Evolutionary conservation across 805 yeast genomes (phyloP).

Genomic region (Wickerhamomyces xylosicus): DNA sequence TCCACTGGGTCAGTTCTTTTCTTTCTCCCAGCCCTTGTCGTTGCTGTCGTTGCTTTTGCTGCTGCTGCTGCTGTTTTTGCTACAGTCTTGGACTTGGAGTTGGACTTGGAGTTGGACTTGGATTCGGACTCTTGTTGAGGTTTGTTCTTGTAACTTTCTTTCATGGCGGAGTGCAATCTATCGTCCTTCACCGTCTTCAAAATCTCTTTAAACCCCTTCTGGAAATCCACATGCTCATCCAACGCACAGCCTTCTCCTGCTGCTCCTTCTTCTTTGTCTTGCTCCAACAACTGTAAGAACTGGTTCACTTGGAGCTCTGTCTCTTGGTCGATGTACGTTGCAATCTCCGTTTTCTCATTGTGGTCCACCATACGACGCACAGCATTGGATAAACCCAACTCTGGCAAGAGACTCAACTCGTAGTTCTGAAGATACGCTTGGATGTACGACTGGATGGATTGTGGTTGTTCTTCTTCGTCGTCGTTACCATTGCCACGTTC

Average conservation of each 20-base stretch:
- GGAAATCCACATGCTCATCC: background rate
- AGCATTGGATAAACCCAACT: slow-evolving; percentile 63
- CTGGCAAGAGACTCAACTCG: slow-evolving; percentile 61
- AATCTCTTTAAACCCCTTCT: background rate
- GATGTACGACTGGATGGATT: slow-evolving; percentile 51
- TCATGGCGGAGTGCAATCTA: background rate
- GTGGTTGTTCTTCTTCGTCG: slow-evolving; percentile 22
- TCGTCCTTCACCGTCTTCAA: background rate
- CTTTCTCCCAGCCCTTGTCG: no score
- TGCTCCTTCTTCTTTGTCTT: background rate
- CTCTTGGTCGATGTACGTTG: slow-evolving; percentile 49
- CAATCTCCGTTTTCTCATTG: slow-evolving; percentile 69
- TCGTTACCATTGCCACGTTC: slow-evolving; percentile 11
- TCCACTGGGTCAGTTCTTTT: background rate
- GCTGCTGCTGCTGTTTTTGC: no score
- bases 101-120: background rate
- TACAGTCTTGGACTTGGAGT: background rate
- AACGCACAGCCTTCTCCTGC: no score
- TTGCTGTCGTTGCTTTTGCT: no score
- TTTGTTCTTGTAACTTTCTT: background rate
- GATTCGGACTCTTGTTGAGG: no score
- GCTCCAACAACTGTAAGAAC: slow-evolving; percentile 7
- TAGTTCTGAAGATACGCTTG: slow-evolving; percentile 52
- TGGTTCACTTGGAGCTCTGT: slow-evolving; percentile 12
- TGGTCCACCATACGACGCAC: slow-evolving; percentile 65